phyloP scores from a whole-genome alignment of 768 basidiomycete species.

The Serendipita indica region DNA sequence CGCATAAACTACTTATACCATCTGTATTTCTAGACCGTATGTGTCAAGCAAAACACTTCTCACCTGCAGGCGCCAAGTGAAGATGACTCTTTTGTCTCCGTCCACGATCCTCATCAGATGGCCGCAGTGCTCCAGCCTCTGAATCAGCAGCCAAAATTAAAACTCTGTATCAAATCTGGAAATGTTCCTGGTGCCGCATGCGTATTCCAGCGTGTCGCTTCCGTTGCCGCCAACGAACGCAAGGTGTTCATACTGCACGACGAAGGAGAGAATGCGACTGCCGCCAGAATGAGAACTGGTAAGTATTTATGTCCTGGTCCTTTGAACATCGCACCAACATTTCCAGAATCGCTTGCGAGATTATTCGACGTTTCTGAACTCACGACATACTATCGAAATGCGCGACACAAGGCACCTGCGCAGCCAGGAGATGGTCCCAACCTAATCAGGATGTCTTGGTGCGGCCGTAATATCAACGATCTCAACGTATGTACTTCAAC shows the following conservation, averaged over 20 bases:
- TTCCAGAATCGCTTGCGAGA: background rate
- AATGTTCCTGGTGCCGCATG: background rate
- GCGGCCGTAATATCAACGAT: background rate
- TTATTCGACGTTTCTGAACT: background rate
- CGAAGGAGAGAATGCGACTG: conserved; percentile 12
- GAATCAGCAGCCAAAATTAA: background rate
- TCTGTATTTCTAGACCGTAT: background rate
- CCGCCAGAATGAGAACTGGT: conserved; percentile 11
- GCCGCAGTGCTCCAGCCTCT: background rate
- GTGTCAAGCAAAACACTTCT: background rate
- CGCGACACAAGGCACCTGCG: background rate
- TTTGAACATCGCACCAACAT: background rate
- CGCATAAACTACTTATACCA: background rate
- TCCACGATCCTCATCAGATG: background rate
- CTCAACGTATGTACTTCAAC: background rate
- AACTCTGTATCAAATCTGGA: background rate
- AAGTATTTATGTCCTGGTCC: background rate
- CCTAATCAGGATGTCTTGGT: background rate
- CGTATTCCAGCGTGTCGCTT: conserved; percentile 5
- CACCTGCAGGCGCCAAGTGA: too few relatives aligned
- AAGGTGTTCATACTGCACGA: conserved; percentile 15
- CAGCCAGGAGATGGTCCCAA: background rate
- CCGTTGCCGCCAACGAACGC: conserved; percentile 9
- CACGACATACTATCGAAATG: background rate
- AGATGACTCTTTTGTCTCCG: background rate